Conservation (phyloP, 2,329 filamentous ascomycete genomes). For the Blastomyces emzantsi region DNA sequence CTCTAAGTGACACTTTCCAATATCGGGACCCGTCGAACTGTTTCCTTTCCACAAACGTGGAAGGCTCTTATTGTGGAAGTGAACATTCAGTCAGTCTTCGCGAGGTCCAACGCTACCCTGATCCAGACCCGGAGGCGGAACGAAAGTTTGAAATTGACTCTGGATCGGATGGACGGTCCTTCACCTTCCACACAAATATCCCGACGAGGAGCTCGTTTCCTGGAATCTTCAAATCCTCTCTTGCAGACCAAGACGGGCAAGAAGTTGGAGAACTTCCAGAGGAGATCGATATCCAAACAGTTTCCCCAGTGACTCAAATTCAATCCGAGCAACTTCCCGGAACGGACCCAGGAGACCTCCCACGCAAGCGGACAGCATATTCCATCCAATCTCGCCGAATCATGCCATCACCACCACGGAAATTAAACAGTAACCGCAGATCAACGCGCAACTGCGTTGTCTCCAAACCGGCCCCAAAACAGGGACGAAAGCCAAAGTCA, state of each 20-base stretch:
- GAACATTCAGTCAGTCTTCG: slow-evolving; percentile 15
- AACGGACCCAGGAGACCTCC: background rate
- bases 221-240: background rate
- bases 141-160: slow-evolving; percentile 7
- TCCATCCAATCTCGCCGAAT: background rate
- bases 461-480: background rate
- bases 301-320: background rate
- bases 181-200: background rate
- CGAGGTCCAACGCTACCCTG: slow-evolving; percentile 20
- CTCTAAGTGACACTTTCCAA: slow-evolving; percentile 11
- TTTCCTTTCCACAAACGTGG: slow-evolving; percentile 6
- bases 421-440: background rate
- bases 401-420: background rate
- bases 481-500: background rate
- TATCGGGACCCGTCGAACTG: slow-evolving; percentile 8
- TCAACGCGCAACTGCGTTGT: background rate
- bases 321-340: background rate
- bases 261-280: background rate
- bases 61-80: slow-evolving; percentile 15
- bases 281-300: background rate
- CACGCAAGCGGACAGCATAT: slow-evolving; percentile 11
- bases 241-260: background rate
- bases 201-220: background rate
- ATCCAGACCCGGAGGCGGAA: slow-evolving; percentile 16
- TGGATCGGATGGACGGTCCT: background rate